Percentiles rank a stretch among this genome's conserved stretches.
Conservation (phyloP, 805 yeast species). For the Saturnispora besseyi region DNA sequence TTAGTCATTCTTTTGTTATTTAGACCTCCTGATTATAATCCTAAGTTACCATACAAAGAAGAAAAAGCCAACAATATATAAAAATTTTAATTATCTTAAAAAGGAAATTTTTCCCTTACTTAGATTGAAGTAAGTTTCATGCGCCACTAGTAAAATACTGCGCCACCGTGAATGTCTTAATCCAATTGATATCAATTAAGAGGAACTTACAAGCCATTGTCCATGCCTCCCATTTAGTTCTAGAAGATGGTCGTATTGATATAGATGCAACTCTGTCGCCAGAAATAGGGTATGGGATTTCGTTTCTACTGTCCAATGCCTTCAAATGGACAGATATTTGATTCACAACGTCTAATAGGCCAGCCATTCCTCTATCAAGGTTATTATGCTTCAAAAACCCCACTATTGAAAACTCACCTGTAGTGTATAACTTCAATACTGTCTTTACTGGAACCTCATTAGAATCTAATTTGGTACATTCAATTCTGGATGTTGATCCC, state of each 20-base stretch:
- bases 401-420: conserved; percentile 67
- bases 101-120: not conserved
- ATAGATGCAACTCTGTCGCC: conserved; percentile 70
- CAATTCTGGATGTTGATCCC: conserved; percentile 77
- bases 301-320: conserved; percentile 43
- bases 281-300: conserved; percentile 65
- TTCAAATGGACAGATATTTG: conserved; percentile 40
- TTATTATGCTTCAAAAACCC: conserved; percentile 64
- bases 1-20: not conserved
- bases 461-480: conserved; percentile 37
- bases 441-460: conserved; percentile 28
- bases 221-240: conserved; percentile 69
- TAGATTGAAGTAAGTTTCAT: not conserved
- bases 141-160: conserved; percentile 13
- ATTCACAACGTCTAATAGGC: conserved; percentile 53
- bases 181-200: conserved; percentile 76
- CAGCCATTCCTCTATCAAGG: conserved; percentile 75
- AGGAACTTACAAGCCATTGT: conserved; percentile 80
- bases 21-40: not conserved
- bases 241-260: conserved; percentile 59
- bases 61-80: not conserved
- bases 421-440: conserved; percentile 48
- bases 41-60: not conserved
- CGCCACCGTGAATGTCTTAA: conserved; percentile 60
- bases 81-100: conserved; percentile 1